Conservation (phyloP, 495 filamentous ascomycete species). For the Choiromyces venosus region DNA sequence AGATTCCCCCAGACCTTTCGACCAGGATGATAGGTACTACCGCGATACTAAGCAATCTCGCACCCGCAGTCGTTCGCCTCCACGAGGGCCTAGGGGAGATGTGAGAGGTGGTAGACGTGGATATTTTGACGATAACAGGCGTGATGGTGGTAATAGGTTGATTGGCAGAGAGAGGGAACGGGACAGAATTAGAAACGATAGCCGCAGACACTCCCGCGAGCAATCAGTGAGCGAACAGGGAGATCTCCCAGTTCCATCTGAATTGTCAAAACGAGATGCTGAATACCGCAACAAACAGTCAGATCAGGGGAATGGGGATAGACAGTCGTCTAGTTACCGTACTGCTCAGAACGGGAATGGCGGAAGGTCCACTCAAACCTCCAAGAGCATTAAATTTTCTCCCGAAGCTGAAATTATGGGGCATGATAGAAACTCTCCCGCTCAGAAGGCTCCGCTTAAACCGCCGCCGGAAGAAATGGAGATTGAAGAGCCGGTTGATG, state of each 20-base stretch:
- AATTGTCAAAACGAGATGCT: slow-evolving; percentile 45
- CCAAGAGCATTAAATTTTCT: slow-evolving; percentile 5
- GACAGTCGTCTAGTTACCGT: slow-evolving; percentile 11
- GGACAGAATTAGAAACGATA: slow-evolving; percentile 34
- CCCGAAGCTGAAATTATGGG: slow-evolving; percentile 30
- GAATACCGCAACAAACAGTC: slow-evolving; percentile 46
- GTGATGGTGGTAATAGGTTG: slow-evolving; percentile 37
- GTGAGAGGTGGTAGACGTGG: slow-evolving; percentile 38
- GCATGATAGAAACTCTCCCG: slow-evolving; percentile 20
- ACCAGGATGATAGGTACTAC: slow-evolving; percentile 43
- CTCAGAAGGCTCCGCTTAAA: slow-evolving; percentile 42
- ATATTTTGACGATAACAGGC: slow-evolving; percentile 40
- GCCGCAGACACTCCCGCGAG: slow-evolving; percentile 49
- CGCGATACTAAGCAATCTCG: slow-evolving; percentile 58
- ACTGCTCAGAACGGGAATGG: slow-evolving; percentile 30
- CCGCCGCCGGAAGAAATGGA: slow-evolving; percentile 42
- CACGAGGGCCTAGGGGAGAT: slow-evolving; percentile 46
- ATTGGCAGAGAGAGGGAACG: slow-evolving; percentile 33
- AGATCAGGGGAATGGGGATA: slow-evolving; percentile 29
- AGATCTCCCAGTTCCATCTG: slow-evolving; percentile 53
- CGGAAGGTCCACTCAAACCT: slow-evolving; percentile 31
- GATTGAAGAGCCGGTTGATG: slow-evolving; percentile 56
- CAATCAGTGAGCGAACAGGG: slow-evolving; percentile 66
- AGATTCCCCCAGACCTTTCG: slow-evolving; percentile 28
- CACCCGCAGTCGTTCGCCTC: slow-evolving; percentile 64